phyloP scores from a whole-genome alignment of 179 eudicot species.

The Actinidia polygama region DNA sequence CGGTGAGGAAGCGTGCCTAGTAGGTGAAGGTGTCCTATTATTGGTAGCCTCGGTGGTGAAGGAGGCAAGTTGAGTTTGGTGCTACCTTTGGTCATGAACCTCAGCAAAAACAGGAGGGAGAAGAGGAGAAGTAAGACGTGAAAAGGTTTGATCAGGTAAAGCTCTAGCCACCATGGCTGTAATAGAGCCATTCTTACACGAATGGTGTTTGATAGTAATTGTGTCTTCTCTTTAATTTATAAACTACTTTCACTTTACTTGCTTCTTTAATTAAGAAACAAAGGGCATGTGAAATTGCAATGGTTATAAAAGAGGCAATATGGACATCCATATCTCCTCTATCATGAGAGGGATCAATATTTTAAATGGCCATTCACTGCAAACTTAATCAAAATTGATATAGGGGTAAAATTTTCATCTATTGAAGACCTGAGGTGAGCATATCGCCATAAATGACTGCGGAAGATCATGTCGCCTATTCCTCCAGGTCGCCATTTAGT shows the following conservation, averaged over 20 bases:
- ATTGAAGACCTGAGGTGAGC: no score
- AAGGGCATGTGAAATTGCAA: no score
- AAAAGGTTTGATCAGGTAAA: not conserved
- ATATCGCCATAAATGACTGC: no score
- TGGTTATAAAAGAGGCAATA: no score
- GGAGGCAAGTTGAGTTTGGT: not conserved
- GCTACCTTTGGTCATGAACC: not conserved
- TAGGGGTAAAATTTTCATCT: no score
- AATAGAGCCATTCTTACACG: not conserved
- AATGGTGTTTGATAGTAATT: not conserved
- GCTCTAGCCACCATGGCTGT: not conserved
- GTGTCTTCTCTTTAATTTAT: not conserved
- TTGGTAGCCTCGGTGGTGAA: not conserved
- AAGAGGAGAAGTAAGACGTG: not conserved
- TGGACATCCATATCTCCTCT: no score
- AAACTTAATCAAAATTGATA: no score
- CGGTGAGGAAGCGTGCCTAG: not conserved
- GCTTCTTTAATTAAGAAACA: not conserved
- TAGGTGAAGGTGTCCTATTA: constrained; percentile 10
- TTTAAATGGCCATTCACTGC: no score
- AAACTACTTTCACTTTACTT: not conserved
- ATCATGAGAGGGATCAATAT: no score
- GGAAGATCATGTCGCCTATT: no score
- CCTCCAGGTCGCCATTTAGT: no score
- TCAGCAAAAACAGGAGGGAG: not conserved